Evolutionary conservation across 148 eudicot species (phyloP).

Genomic region (Chenopodium formosanum): DNA sequence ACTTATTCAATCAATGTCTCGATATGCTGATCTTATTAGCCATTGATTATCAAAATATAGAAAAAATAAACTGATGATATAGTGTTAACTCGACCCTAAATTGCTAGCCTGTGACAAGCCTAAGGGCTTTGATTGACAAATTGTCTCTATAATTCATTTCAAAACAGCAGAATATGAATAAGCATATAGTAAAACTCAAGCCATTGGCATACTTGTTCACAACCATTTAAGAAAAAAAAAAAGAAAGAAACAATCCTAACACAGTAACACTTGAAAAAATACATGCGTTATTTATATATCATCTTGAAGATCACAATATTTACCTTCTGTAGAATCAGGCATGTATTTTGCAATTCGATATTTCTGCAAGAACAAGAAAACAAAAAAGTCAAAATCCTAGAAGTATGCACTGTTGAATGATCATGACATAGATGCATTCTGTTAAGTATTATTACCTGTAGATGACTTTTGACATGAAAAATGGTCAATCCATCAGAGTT

Average conservation of each 20-base stretch:
- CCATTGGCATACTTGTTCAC: neutral
- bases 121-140: neutral
- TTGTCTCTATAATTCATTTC: neutral
- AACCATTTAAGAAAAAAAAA: neutral
- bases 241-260: neutral
- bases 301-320: neutral
- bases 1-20: neutral
- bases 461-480: slow-evolving; percentile 88
- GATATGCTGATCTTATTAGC: neutral
- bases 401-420: neutral
- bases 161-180: neutral
- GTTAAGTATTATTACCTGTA: slow-evolving; percentile 57
- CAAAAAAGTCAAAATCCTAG: slow-evolving; percentile 9
- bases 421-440: neutral
- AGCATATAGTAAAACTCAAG: neutral
- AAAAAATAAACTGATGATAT: neutral
- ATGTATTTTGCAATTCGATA: slow-evolving; percentile 48
- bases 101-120: neutral
- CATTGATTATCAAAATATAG: neutral
- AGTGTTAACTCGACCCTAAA: neutral
- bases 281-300: neutral
- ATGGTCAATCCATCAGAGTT: slow-evolving; percentile 76
- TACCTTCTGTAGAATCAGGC: slow-evolving; percentile 51
- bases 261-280: slow-evolving; percentile 9
- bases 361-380: slow-evolving; percentile 44